Base-by-base conservation (phyloP, 768 basidiomycete genomes). In the Pisolithus tinctorius region DNA sequence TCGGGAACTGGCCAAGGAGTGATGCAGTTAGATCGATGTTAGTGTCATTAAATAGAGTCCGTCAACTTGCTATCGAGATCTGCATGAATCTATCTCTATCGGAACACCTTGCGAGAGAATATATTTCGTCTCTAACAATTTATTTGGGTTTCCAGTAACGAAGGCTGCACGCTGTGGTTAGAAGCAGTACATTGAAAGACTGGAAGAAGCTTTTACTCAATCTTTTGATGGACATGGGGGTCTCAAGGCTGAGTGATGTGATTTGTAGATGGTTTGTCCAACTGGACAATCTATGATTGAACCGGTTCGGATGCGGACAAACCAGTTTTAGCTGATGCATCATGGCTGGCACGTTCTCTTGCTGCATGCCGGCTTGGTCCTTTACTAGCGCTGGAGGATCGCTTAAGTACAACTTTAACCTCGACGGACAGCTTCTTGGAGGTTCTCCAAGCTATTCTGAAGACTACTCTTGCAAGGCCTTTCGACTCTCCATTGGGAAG, bases 61-160 rank as follows among this genome's bases (percentile, higher is more conserved):
- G 57, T 17, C 49, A 31, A 73, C 86, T 67, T 66, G 86, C 93
- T 80, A 57, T 96, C 90, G 16, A 98, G 75, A 56, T 79, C 82
- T 60, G 78, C 78, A n/a, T 2, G 88, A 86, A 48, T 85, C 83
- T 45, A 98, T 79, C 48, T 84, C 79, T 57, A 97, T 80, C 8
- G 84, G 80, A 14, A 70, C 62, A 4, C 82, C 82, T 13, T 79
- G 71, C 0, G 77, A 78, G 16, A 98, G 76, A 63, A 98, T 97
- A 30, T 81, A 79, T 60, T 82, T 81, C 54, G 94, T 92, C 71
- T 98, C 95, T 53, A 75, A 78, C 26, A 98, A 74, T 67, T 98
- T 98, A 74, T 93, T 92, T 17, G 84, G 80, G 64, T 98, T 97
- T 26, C 93, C 91, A 0, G 95, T 97, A 16, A 97, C 92, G 66